Evolutionary conservation across 257 asterid genomes (phyloP), one percentile per base, ranked within the genome.

Genomic region (Solanum sitiens): DNA sequence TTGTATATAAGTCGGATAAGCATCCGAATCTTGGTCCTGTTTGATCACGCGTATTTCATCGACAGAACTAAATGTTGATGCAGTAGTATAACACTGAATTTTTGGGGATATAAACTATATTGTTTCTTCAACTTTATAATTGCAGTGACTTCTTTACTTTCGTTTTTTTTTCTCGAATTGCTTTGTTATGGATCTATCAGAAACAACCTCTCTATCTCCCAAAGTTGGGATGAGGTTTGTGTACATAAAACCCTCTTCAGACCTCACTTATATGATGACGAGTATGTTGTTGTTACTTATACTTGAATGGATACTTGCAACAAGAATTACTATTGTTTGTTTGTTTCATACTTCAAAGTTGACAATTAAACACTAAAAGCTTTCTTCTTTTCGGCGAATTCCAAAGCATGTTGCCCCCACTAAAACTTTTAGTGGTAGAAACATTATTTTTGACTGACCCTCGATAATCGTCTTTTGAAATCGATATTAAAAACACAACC

Each of bases 401-500:
- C 0, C 83, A 21, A 2, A 74, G 7, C 50, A 74, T 74, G 25
- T 59, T 20, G 25, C 12, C 12, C 67, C 25, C 11, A n/a, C n/a
- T n/a, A n/a, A n/a, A n/a, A n/a, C 27, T 59, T 59, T 59, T 8
- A 59, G 68, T 1, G 27, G 3, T 61, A 61, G 68, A 21, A 61
- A 59, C 0, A 0, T 63, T 63, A 23, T 61, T 61, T 61, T 0
- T 23, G 15, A 23, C 0, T 1, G 14, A 61, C 0, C 32, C 8
- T 63, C 32, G 8, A 0, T 0, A 59, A 21, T 59, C 27, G 0
- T 5, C 1, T 5, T 3, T 1, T 33, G 5, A 33, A 5, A 33
- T 35, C 39, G 39, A 35, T 35, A 35, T 5, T 14, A 30, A 14
- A 32, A 70, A 70, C 71, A 65, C 71, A n/a, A 35, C 39, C 71